These are phyloP conservation scores for Porodaedalea pini DNA, from an alignment of 1,284 basidiomycete genomes.

Conservation along the genomic window DNA sequence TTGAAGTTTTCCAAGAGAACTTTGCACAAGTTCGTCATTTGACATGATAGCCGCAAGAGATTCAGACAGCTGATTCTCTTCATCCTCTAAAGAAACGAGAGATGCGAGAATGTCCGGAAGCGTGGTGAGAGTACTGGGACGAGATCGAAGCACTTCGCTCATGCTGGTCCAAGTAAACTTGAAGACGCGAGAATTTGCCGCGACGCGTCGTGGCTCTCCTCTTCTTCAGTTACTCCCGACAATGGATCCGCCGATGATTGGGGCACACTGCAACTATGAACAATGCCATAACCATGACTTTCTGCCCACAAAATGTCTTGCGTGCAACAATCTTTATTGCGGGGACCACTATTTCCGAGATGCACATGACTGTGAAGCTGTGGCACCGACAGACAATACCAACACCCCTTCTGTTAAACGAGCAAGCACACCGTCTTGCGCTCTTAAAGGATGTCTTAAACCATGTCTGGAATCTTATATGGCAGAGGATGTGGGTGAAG, in stretches of 20 bases:
- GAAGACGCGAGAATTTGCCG: not conserved
- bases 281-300: not conserved
- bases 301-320: slow-evolving; percentile 4
- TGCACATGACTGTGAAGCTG: not conserved
- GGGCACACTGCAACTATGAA: not conserved
- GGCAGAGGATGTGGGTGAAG: slow-evolving; percentile 31
- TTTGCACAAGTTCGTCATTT: slow-evolving; percentile 61
- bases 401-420: not conserved
- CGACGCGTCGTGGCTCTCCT: not conserved
- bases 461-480: slow-evolving; percentile 44
- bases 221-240: not conserved
- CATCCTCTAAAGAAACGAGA: slow-evolving; percentile 71
- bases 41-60: slow-evolving; percentile 74
- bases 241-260: slow-evolving; percentile 2
- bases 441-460: slow-evolving; percentile 47
- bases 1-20: slow-evolving; percentile 62
- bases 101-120: slow-evolving; percentile 67
- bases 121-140: slow-evolving; percentile 44
- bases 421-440: slow-evolving; percentile 36
- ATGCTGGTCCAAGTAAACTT: not conserved
- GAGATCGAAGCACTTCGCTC: not conserved
- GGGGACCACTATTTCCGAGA: slow-evolving; percentile 5
- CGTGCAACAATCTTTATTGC: not conserved
- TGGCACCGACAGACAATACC: not conserved
- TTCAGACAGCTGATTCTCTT: slow-evolving; percentile 74